These are phyloP conservation scores for Camellia oleifera DNA, from an alignment of 179 eudicot genomes.

Conservation along the genomic window DNA sequence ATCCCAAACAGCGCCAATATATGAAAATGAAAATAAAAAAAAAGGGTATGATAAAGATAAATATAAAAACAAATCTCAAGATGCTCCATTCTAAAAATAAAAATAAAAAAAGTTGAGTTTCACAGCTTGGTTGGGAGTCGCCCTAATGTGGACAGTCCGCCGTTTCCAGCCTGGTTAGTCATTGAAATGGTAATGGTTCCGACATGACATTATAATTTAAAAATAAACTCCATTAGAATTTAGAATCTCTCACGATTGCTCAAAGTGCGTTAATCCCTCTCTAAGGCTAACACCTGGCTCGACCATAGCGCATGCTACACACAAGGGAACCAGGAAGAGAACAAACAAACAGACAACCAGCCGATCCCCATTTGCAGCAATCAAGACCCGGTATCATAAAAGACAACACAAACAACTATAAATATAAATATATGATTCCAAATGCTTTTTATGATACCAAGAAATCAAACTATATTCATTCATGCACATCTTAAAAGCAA, in stretches of 20 bases:
- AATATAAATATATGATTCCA: neutral
- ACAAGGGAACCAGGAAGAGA: slow-evolving; percentile 33
- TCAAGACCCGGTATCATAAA: slow-evolving; percentile 33
- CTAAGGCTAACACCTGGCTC: slow-evolving; percentile 37
- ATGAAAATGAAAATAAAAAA: too few species aligned
- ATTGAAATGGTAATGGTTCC: neutral
- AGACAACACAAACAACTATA: slow-evolving; percentile 17
- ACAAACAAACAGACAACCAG: slow-evolving; percentile 43
- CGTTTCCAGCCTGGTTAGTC: slow-evolving; percentile 9
- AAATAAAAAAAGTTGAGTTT: too few species aligned
- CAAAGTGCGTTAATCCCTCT: slow-evolving; percentile 28
- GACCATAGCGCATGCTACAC: slow-evolving; percentile 23
- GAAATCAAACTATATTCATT: slow-evolving; percentile 23
- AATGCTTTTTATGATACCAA: slow-evolving; percentile 27
- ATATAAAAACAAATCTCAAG: too few species aligned
- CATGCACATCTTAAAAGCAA: slow-evolving; percentile 30
- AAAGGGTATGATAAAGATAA: too few species aligned
- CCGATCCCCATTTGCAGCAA: slow-evolving; percentile 41
- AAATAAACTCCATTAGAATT: slow-evolving; percentile 11
- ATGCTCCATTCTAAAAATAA: too few species aligned
- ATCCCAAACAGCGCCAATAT: too few species aligned
- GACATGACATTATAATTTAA: slow-evolving; percentile 7
- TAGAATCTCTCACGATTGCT: neutral
- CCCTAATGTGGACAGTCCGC: neutral
- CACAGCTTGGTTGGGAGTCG: too few species aligned